A percentile compares a stretch with the other conserved stretches of the same genome.
Evolutionary conservation across 2,329 filamentous ascomycete genomes (phyloP).

Genomic region (Monosporascus ibericus): DNA sequence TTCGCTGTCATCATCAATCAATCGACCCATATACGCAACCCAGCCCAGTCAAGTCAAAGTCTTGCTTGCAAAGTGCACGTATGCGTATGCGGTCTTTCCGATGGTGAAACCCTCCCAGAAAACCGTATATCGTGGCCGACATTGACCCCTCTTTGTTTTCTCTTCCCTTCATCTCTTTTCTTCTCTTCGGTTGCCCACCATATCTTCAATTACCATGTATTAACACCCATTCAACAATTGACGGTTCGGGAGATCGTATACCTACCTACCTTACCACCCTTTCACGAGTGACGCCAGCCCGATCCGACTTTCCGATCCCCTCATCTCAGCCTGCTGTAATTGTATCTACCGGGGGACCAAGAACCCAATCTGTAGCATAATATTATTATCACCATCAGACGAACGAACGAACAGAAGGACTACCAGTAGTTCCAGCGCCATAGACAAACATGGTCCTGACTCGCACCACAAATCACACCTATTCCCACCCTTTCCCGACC

Average conservation of each 20-base stretch:
- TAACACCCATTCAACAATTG: no score
- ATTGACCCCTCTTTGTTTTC: no score
- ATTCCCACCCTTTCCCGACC: conserved; percentile 76
- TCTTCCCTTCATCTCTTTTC: no score
- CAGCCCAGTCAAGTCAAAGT: neutral
- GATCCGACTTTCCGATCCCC: neutral
- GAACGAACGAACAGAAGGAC: neutral
- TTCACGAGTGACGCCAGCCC: no score
- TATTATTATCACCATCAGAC: neutral
- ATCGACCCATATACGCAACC: neutral
- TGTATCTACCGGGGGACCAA: neutral
- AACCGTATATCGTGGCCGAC: no score
- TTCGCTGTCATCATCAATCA: neutral
- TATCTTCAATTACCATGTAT: no score
- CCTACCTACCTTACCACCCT: no score
- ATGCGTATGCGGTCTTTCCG: neutral
- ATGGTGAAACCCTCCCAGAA: neutral
- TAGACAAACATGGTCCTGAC: conserved; percentile 54
- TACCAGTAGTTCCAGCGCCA: neutral
- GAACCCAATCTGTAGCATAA: neutral
- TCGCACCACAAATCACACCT: conserved; percentile 62
- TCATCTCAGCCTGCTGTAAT: neutral
- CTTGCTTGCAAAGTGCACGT: neutral
- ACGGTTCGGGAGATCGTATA: no score
- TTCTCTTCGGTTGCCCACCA: no score